Conservation (phyloP, 1,284 basidiomycete genomes). For the Apiotrichum veenhuisii region DNA sequence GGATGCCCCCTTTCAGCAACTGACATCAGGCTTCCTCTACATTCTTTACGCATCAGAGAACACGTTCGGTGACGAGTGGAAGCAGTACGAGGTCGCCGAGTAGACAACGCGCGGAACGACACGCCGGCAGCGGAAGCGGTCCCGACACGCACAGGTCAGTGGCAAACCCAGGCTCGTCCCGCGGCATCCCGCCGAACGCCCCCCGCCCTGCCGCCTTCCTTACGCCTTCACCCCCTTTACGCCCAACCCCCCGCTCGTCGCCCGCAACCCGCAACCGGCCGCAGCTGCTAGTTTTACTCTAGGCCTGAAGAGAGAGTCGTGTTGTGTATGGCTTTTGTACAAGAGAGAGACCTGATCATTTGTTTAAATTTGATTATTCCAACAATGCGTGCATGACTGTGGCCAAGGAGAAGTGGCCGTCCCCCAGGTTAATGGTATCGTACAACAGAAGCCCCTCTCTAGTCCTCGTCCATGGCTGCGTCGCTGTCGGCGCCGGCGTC, state of each 20-base stretch:
- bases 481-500: conserved; percentile 10
- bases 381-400: conserved; percentile 10
- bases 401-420: not conserved
- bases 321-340: conserved; percentile 6
- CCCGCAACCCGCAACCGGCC: not conserved
- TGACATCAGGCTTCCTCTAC: conserved; percentile 70
- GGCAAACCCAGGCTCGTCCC: not conserved
- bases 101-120: not conserved
- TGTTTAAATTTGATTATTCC: not conserved
- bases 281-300: not conserved
- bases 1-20: not conserved
- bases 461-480: conserved; percentile 20
- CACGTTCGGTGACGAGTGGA: conserved; percentile 65
- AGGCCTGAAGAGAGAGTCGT: not conserved
- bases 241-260: not conserved
- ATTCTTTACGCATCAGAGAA: conserved; percentile 97
- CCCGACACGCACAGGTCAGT: not conserved
- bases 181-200: too few species aligned
- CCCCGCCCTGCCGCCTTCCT: not conserved
- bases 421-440: not conserved
- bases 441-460: conserved; percentile 12
- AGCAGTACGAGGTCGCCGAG: conserved; percentile 13
- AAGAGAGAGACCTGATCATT: conserved; percentile 6
- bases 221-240: not conserved
- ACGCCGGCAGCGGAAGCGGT: not conserved